Percentiles rank a stretch among this genome's conserved stretches.
Conservation (phyloP, 306 rosid genomes). For the Myrica gale region DNA sequence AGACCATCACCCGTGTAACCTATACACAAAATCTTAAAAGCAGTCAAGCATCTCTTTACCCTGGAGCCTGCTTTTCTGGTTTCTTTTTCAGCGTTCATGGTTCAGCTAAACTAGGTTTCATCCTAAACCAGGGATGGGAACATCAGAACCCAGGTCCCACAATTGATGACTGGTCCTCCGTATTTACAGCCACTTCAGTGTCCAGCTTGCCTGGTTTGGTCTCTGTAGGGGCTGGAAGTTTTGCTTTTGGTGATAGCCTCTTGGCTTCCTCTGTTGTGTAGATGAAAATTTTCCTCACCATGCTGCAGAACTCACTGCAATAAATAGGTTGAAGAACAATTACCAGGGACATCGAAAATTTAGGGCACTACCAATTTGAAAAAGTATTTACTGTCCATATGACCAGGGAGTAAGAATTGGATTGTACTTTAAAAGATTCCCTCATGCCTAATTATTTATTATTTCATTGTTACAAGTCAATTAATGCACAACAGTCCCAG, state of each 20-base stretch:
- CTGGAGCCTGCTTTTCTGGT: slow-evolving; percentile 22
- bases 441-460: background rate
- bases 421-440: too few relatives aligned
- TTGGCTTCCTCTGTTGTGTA: slow-evolving; percentile 86
- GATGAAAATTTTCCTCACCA: slow-evolving; percentile 89
- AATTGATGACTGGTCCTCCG: slow-evolving; percentile 72
- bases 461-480: too few relatives aligned
- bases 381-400: too few relatives aligned
- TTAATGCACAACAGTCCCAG: too few relatives aligned
- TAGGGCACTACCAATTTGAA: too few relatives aligned
- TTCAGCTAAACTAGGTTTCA: slow-evolving; percentile 26
- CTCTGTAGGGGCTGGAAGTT: slow-evolving; percentile 53
- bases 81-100: slow-evolving; percentile 35
- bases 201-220: slow-evolving; percentile 59
- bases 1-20: slow-evolving; percentile 6
- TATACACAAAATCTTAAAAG: slow-evolving; percentile 22
- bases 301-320: slow-evolving; percentile 90
- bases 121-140: slow-evolving; percentile 10
- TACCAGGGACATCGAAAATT: background rate
- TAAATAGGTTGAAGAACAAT: slow-evolving; percentile 5
- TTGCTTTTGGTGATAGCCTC: slow-evolving; percentile 81
- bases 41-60: slow-evolving; percentile 3
- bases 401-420: background rate
- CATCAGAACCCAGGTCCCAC: slow-evolving; percentile 65
- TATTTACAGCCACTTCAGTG: slow-evolving; percentile 59